A percentile compares a stretch with the other conserved stretches of the same genome.
These are phyloP conservation scores for Astrothelium subdiscretum DNA, from an alignment of 495 filamentous ascomycete species.

Conservation along the genomic window DNA sequence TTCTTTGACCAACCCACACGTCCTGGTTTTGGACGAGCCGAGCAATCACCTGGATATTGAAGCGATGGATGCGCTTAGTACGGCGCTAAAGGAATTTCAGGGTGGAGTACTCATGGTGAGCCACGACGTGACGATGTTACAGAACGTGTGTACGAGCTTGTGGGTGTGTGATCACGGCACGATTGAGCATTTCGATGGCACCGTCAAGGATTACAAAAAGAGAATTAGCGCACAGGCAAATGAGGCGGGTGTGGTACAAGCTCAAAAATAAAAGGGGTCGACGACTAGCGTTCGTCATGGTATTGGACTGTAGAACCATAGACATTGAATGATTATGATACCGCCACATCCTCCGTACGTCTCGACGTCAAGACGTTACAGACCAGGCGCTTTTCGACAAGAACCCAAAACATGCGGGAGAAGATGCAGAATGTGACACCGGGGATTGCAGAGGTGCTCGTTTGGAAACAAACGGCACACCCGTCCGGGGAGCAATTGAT, in stretches of 20 bases:
- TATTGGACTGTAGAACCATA: no score
- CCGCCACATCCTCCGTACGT: no score
- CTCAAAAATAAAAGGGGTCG: conserved; percentile 11
- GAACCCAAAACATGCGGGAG: no score
- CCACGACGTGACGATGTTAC: conserved; percentile 98
- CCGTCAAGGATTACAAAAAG: conserved; percentile 97
- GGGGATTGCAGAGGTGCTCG: no score
- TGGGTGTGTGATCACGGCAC: conserved; percentile 96
- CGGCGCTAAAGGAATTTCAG: conserved; percentile 74
- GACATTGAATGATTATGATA: no score
- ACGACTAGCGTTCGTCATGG: no score
- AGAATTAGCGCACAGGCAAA: conserved; percentile 85
- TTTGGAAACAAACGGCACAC: no score
- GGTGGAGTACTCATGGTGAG: conserved; percentile 97
- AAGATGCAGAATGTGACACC: no score
- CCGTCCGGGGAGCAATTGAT: no score
- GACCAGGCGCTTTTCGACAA: no score
- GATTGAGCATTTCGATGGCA: conserved; percentile 92
- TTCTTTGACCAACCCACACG: conserved; percentile 85
- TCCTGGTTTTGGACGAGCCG: conserved; percentile 95
- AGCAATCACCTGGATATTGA: conserved; percentile 99
- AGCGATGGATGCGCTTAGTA: conserved; percentile 90
- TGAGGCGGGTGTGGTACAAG: conserved; percentile 65
- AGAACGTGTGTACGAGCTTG: conserved; percentile 83
- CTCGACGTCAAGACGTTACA: no score